Percentiles rank a stretch among this genome's conserved stretches.
These are phyloP conservation scores for Arthrobotrys sinensis DNA, from an alignment of 2,329 filamentous ascomycete genomes.

Conservation along the genomic window DNA sequence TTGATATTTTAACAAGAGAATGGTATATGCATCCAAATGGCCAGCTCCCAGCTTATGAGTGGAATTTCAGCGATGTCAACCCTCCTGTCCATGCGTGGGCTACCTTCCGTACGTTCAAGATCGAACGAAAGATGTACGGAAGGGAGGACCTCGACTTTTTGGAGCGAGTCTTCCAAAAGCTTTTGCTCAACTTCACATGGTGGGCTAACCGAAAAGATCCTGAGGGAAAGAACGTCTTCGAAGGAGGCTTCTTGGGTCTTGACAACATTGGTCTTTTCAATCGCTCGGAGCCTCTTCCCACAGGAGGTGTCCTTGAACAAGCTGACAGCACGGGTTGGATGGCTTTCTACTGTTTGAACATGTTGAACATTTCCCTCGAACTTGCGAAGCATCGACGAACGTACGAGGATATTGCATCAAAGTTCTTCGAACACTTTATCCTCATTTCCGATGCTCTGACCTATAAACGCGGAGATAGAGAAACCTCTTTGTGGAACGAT, in stretches of 20 bases:
- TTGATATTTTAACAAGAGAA: constrained; percentile 94
- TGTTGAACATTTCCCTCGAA: constrained; percentile 97
- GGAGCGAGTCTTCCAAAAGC: constrained; percentile 95
- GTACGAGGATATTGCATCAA: constrained; percentile 77
- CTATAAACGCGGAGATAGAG: constrained; percentile 76
- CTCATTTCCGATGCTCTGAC: constrained; percentile 98
- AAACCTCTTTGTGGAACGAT: constrained; percentile 94
- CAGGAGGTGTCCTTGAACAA: constrained; percentile 92
- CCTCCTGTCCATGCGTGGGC: constrained; percentile 97
- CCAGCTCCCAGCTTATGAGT: constrained; percentile 84
- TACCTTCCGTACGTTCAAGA: constrained; percentile 96
- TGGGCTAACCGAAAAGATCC: constrained; percentile 94
- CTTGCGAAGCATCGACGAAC: constrained; percentile 93
- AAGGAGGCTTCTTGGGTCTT: constrained; percentile 93
- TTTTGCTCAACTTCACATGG: constrained; percentile 97
- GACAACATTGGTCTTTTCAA: constrained; percentile 99
- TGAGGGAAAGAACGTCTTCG: constrained; percentile 96
- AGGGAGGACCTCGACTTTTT: constrained; percentile 95
- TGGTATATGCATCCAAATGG: constrained; percentile 99
- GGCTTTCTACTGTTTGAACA: constrained; percentile 96
- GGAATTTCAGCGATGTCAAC: constrained; percentile 97
- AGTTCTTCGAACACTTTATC: constrained; percentile 99
- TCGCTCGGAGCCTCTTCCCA: constrained; percentile 92
- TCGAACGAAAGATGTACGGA: constrained; percentile 96
- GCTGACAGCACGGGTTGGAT: constrained; percentile 99